phyloP scores from a whole-genome alignment of 2,329 filamentous ascomycete species.

The Cyphellophora attinorum region DNA sequence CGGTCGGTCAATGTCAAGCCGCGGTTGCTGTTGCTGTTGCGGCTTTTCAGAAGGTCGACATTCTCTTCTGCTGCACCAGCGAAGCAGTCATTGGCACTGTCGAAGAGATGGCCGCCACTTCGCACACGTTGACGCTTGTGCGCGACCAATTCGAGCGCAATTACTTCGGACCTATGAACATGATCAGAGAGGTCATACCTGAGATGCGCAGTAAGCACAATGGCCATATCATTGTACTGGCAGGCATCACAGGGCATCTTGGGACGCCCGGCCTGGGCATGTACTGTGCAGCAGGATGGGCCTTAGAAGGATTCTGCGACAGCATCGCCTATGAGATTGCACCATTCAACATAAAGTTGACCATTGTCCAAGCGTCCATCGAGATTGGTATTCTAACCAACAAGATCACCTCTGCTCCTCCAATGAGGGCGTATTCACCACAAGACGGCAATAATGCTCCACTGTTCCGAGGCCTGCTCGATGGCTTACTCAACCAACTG shows the following conservation, averaged over 20 bases:
- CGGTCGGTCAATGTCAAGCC: constrained; percentile 65
- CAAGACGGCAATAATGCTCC: constrained; percentile 62
- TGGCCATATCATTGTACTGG: constrained; percentile 83
- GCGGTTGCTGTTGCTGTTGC: constrained; percentile 79
- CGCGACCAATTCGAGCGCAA: constrained; percentile 89
- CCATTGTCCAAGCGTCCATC: constrained; percentile 89
- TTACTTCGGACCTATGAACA: constrained; percentile 93
- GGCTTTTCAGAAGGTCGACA: constrained; percentile 78
- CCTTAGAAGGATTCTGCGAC: constrained; percentile 91
- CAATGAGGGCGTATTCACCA: constrained; percentile 59
- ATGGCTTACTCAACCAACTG: constrained; percentile 66
- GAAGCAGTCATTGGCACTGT: constrained; percentile 85
- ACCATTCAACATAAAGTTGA: constrained; percentile 93
- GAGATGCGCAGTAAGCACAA: constrained; percentile 69
- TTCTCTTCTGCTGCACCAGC: constrained; percentile 79
- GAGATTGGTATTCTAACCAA: constrained; percentile 84
- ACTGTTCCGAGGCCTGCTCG: constrained; percentile 72
- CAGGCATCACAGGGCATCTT: constrained; percentile 83
- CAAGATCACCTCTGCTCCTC: constrained; percentile 73
- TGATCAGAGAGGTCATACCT: constrained; percentile 80
- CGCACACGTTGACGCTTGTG: constrained; percentile 65
- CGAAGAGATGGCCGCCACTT: constrained; percentile 72
- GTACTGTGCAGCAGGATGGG: constrained; percentile 90
- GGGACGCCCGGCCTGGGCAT: constrained; percentile 85
- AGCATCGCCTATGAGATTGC: constrained; percentile 90